Evolutionary conservation across 139 green algal genomes (phyloP).

Genomic region (Yamagishiella unicocca): DNA sequence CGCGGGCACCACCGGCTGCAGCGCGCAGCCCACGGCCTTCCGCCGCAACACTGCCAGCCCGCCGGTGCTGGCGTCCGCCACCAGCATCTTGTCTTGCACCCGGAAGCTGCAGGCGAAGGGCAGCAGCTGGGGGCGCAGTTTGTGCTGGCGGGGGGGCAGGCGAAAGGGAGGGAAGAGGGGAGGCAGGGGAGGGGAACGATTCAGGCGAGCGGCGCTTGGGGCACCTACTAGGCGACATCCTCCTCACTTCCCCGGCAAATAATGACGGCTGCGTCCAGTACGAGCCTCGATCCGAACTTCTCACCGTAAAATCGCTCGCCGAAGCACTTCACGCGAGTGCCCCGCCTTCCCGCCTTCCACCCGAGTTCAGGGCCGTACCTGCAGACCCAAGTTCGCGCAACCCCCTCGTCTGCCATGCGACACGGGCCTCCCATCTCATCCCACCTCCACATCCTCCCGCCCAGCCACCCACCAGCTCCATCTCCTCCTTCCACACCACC

Average conservation of each 20-base stretch:
- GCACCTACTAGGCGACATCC: too few relatives aligned
- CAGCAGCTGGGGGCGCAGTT: not conserved
- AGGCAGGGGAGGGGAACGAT: too few relatives aligned
- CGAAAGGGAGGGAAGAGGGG: not conserved
- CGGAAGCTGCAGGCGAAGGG: conserved; percentile 3
- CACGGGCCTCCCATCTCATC: not conserved
- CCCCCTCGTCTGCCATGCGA: too few relatives aligned
- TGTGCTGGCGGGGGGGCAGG: not conserved
- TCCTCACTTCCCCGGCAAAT: too few relatives aligned
- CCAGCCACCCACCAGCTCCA: conserved; percentile 8
- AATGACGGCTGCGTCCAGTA: too few relatives aligned
- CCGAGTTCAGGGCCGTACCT: too few relatives aligned
- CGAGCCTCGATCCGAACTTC: too few relatives aligned
- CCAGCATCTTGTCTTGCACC: conserved; percentile 11
- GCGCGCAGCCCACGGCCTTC: not conserved
- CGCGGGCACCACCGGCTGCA: not conserved
- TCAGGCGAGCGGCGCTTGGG: too few relatives aligned
- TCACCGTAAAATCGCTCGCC: too few relatives aligned
- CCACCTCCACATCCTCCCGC: not conserved
- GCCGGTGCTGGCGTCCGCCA: conserved; percentile 15
- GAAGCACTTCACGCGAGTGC: too few relatives aligned
- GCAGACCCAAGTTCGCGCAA: too few relatives aligned
- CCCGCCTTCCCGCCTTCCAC: too few relatives aligned
- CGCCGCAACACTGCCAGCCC: conserved; percentile 13
- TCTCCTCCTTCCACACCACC: conserved; percentile 2